Evolutionary conservation across 2,329 filamentous ascomycete species (phyloP), one percentile per base, ranked within the genome.

Genomic region (Biscogniauxia marginata): DNA sequence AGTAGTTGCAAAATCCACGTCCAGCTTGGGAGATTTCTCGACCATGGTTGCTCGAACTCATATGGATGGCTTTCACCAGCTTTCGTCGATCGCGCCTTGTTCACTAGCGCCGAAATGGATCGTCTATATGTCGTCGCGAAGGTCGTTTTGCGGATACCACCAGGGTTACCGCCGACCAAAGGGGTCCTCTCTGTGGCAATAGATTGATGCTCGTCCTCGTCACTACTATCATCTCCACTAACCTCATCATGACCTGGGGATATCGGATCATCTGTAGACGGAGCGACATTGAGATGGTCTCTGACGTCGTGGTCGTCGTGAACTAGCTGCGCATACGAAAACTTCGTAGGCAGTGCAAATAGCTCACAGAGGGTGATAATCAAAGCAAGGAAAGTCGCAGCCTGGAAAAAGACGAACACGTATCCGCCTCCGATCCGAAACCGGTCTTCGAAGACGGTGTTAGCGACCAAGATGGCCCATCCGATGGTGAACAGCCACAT

Each of bases 1-100:
- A 98, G 76, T 62, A 97, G 88, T 67, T 99, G 93, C 18, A 96
- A 65, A 45, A 95, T 73, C 95, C 95, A 99, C 18, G 89, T 86
- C 89, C 89, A 97, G 46, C 82, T 84, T 1, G 91, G 91, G 53
- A 98, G 76, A 39, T 81, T 81, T 3, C 83, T 83, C 51, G 91
- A 96, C 95, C 95, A 99, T 13, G 82, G 76, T 72, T 98, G 95
- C 70, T 98, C 95, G 52, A 84, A 77, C 11, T 83, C 83, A 67
- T 87, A 92, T 0, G 79, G 74, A 53, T 75, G 65, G 2, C 55
- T 55, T 21, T 57, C 65, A 30, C 60, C 58, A 56, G 55, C 68
- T 60, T 62, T 60, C 54, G 62, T 24, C 19, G 50, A 39, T 22
- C 22, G 67, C 7, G 73, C 73, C 65, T 68, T 71, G 45, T 65